phyloP scores from a whole-genome alignment of 306 rosid species.

The Vigna nakashimae region DNA sequence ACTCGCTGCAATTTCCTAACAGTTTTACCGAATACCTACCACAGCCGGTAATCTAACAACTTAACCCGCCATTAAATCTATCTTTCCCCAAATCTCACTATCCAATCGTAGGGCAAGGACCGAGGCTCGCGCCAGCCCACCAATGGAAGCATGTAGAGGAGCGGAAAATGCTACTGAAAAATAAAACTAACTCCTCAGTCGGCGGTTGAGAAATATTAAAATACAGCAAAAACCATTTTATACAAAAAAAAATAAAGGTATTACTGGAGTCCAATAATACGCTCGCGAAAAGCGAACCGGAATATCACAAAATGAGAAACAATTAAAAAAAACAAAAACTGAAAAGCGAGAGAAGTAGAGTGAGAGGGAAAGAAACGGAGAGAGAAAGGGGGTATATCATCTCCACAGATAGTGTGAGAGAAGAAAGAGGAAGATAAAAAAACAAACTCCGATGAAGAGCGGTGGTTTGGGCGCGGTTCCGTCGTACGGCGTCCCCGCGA shows the following conservation, averaged over 20 bases:
- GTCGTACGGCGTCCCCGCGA: slow-evolving; percentile 62
- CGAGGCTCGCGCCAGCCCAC: not conserved
- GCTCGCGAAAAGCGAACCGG: not conserved
- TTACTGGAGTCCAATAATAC: not conserved
- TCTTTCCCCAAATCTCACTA: not conserved
- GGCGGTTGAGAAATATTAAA: slow-evolving; percentile 37
- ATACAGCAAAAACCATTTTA: not conserved
- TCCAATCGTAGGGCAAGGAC: slow-evolving; percentile 1
- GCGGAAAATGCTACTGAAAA: not conserved
- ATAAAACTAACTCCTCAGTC: slow-evolving; percentile 45
- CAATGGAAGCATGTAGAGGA: not conserved
- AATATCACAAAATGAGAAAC: not conserved
- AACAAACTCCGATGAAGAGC: slow-evolving; percentile 58
- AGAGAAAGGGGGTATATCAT: not conserved
- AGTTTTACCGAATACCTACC: not conserved
- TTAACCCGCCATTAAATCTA: not conserved
- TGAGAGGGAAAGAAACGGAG: slow-evolving; percentile 16
- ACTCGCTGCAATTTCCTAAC: not conserved
- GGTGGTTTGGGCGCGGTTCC: slow-evolving; percentile 62
- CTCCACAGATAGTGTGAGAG: slow-evolving; percentile 4
- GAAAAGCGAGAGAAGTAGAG: slow-evolving; percentile 39
- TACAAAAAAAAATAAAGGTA: not conserved
- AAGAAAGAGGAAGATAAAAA: slow-evolving; percentile 21
- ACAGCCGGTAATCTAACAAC: not conserved
- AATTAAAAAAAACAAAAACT: not conserved